phyloP scores from a whole-genome alignment of 495 filamentous ascomycete genomes.

The Lichina pygmaea region DNA sequence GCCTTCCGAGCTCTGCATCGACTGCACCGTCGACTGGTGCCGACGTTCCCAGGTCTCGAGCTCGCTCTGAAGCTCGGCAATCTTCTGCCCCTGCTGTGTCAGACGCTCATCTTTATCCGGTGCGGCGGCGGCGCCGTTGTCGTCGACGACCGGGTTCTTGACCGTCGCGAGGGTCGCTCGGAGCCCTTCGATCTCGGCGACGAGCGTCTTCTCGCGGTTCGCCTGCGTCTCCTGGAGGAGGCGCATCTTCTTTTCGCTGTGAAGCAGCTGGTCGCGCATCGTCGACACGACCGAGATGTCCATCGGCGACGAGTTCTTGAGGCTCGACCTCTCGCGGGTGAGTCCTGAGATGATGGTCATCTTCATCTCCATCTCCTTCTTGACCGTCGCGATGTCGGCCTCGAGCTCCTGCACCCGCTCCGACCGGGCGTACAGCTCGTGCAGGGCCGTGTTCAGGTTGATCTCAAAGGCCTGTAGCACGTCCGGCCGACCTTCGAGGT shows the following conservation, averaged over 20 bases:
- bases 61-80: constrained; percentile 48
- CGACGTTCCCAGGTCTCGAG: constrained; percentile 46
- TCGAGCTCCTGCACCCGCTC: constrained; percentile 79
- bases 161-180: constrained; percentile 20
- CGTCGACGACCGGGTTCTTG: no score
- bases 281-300: constrained; percentile 80
- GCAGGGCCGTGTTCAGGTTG: constrained; percentile 77
- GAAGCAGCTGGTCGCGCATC: constrained; percentile 63
- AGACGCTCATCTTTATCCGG: background rate
- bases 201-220: constrained; percentile 44
- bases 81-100: constrained; percentile 21
- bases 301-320: constrained; percentile 58
- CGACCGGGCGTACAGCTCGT: constrained; percentile 63
- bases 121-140: background rate
- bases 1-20: constrained; percentile 46
- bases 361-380: constrained; percentile 91
- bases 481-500: constrained; percentile 59
- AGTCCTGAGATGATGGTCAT: constrained; percentile 82
- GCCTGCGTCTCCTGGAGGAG: constrained; percentile 46
- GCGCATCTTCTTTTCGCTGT: constrained; percentile 57
- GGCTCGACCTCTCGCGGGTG: constrained; percentile 68
- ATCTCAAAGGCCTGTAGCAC: constrained; percentile 78
- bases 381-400: constrained; percentile 53
- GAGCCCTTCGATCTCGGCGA: constrained; percentile 38
- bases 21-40: constrained; percentile 41